Conservation (phyloP, 2,329 filamentous ascomycete species). For the Aspergillus thermomutatus region DNA sequence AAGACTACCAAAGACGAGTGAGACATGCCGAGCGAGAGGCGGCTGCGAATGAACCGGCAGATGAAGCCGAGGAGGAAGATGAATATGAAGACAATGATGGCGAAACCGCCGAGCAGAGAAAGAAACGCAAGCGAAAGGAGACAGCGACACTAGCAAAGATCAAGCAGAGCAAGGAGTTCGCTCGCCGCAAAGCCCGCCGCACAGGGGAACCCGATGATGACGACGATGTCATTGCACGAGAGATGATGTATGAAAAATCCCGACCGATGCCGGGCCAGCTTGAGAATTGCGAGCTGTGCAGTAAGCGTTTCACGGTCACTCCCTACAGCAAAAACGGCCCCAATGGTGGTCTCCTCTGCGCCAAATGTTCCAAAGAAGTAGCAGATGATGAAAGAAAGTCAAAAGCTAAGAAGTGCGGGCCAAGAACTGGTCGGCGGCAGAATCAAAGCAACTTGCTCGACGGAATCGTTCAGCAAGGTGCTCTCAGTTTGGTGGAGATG, state of each 20-base stretch:
- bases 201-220: slow-evolving; percentile 44
- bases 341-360: slow-evolving; percentile 81
- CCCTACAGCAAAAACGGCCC: slow-evolving; percentile 80
- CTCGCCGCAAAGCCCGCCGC: slow-evolving; percentile 41
- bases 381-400: slow-evolving; percentile 61
- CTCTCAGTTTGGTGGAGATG: slow-evolving; percentile 48
- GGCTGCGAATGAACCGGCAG: slow-evolving; percentile 23
- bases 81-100: slow-evolving; percentile 33
- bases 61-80: slow-evolving; percentile 25
- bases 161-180: slow-evolving; percentile 51
- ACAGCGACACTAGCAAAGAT: slow-evolving; percentile 44
- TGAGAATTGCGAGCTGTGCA: slow-evolving; percentile 81
- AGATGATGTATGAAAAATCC: slow-evolving; percentile 56
- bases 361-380: slow-evolving; percentile 72
- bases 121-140: slow-evolving; percentile 57
- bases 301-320: slow-evolving; percentile 88
- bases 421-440: slow-evolving; percentile 65
- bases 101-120: slow-evolving; percentile 44
- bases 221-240: slow-evolving; percentile 45
- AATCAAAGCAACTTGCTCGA: slow-evolving; percentile 82
- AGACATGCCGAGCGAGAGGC: slow-evolving; percentile 46
- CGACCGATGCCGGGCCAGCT: slow-evolving; percentile 74
- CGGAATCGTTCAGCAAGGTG: slow-evolving; percentile 52
- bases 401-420: slow-evolving; percentile 53
- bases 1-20: slow-evolving; percentile 55